Evolutionary conservation across 176 grass and related monocot species (phyloP).

Genomic region (Otatea glauca): DNA sequence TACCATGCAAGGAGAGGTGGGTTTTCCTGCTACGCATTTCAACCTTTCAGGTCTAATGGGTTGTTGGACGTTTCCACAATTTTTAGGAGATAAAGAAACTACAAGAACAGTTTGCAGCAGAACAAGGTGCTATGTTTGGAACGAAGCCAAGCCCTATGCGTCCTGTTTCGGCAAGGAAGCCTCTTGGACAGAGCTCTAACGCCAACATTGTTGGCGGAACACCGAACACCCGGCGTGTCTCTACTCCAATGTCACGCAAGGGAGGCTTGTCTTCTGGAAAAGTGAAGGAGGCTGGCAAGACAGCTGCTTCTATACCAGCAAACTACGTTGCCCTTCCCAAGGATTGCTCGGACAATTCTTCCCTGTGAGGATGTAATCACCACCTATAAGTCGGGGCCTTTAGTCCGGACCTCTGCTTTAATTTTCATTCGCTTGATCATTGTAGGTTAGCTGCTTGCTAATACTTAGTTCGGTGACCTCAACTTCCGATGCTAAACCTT

Average conservation of each 20-base stretch:
- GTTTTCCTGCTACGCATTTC: neutral
- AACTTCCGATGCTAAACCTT: neutral
- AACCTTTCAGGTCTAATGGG: neutral
- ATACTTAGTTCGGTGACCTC: constrained; percentile 21
- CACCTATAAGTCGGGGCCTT: constrained; percentile 16
- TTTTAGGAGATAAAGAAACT: constrained; percentile 84
- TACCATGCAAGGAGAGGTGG: neutral
- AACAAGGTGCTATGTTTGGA: constrained; percentile 67
- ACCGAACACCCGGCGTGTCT: constrained; percentile 48
- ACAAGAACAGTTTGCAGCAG: constrained; percentile 75
- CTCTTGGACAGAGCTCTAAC: constrained; percentile 83
- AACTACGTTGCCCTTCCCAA: constrained; percentile 87
- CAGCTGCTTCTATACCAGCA: constrained; percentile 39
- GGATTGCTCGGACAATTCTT: constrained; percentile 51
- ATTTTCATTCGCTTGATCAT: constrained; percentile 25
- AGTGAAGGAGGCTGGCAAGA: constrained; percentile 52
- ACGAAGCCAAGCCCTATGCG: constrained; percentile 75
- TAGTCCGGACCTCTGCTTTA: constrained; percentile 6
- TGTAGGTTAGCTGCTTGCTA: constrained; percentile 49
- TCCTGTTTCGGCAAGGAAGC: constrained; percentile 64
- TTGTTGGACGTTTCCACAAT: constrained; percentile 22
- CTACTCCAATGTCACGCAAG: constrained; percentile 61
- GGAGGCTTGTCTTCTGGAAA: constrained; percentile 60
- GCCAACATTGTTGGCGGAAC: constrained; percentile 65
- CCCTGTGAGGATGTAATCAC: constrained; percentile 42